Percentiles rank a stretch among this genome's conserved stretches.
phyloP scores from a whole-genome alignment of 805 yeast genomes.

The Alloascoidea africana region DNA sequence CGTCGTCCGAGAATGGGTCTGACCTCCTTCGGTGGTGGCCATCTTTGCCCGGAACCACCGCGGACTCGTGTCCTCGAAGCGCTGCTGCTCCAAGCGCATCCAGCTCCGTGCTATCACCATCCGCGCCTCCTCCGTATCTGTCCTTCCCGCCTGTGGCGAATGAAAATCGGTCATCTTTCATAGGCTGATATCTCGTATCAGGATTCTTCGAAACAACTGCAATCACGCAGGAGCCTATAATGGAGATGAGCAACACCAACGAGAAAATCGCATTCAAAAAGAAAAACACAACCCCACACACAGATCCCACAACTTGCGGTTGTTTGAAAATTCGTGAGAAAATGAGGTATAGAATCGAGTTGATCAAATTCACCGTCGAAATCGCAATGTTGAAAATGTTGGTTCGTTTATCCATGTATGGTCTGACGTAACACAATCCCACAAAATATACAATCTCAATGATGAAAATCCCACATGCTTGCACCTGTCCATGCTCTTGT shows the following conservation, averaged over 20 bases:
- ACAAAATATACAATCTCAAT: conserved; percentile 62
- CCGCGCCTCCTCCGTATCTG: too few species aligned
- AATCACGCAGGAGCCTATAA: conserved; percentile 73
- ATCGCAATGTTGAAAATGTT: conserved; percentile 83
- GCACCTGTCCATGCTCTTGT: conserved; percentile 69
- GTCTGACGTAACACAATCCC: conserved; percentile 55
- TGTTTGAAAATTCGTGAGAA: conserved; percentile 74
- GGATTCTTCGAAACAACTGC: conserved; percentile 86
- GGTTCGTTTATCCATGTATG: conserved; percentile 90
- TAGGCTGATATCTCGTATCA: conserved; percentile 88
- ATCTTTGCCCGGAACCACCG: too few species aligned
- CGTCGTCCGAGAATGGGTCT: too few species aligned
- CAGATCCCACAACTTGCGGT: conserved; percentile 79
- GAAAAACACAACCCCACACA: conserved; percentile 83
- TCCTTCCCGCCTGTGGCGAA: conserved; percentile 24
- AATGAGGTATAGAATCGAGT: conserved; percentile 77
- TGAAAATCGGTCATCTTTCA: conserved; percentile 91
- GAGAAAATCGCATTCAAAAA: conserved; percentile 84
- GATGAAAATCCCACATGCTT: conserved; percentile 61
- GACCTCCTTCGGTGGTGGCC: too few species aligned
- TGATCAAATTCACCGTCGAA: conserved; percentile 63
- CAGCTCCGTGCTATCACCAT: conserved; percentile 39
- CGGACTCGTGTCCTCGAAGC: not conserved
- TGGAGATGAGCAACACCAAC: conserved; percentile 63
- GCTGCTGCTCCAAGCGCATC: conserved; percentile 51